These are phyloP conservation scores for Daldinia grandis DNA, from an alignment of 495 filamentous ascomycete genomes.

Conservation along the genomic window DNA sequence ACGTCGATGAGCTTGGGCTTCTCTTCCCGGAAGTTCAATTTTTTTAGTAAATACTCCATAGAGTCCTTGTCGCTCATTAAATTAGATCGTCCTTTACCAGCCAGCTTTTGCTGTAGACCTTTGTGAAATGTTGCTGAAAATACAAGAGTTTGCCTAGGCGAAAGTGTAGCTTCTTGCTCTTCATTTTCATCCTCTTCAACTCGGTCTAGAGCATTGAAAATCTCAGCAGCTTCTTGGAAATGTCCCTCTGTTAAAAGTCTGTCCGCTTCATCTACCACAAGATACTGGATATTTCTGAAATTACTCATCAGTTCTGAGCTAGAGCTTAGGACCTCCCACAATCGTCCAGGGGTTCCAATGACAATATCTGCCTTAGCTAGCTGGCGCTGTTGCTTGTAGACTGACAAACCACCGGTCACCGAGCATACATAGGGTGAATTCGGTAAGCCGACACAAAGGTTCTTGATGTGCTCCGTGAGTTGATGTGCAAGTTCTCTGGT, in stretches of 20 bases:
- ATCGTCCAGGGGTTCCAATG: slow-evolving; percentile 87
- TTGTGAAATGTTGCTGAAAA: slow-evolving; percentile 97
- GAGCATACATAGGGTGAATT: slow-evolving; percentile 75
- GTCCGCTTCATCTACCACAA: slow-evolving; percentile 96
- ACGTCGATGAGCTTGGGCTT: slow-evolving; percentile 92
- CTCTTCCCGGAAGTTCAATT: slow-evolving; percentile 82
- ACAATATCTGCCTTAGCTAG: slow-evolving; percentile 83
- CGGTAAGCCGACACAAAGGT: slow-evolving; percentile 69
- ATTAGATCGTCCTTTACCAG: slow-evolving; percentile 74
- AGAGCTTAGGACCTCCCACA: slow-evolving; percentile 92
- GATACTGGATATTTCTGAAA: slow-evolving; percentile 76
- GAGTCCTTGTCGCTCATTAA: slow-evolving; percentile 77
- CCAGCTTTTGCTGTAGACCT: slow-evolving; percentile 86
- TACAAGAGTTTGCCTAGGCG: slow-evolving; percentile 83
- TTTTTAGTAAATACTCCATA: slow-evolving; percentile 91
- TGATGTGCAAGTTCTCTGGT: slow-evolving; percentile 95
- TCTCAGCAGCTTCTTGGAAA: slow-evolving; percentile 92
- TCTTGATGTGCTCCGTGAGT: slow-evolving; percentile 78
- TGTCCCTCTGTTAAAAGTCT: slow-evolving; percentile 89
- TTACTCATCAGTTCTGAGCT: slow-evolving; percentile 60
- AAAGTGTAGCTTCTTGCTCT: slow-evolving; percentile 34
- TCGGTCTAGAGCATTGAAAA: slow-evolving; percentile 77
- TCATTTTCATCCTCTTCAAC: slow-evolving; percentile 52
- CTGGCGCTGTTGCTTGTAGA: slow-evolving; percentile 90
- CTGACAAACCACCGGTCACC: slow-evolving; percentile 87